Base-by-base conservation (phyloP, 352 stramenopile species). In the Phytophthora foliorum region DNA sequence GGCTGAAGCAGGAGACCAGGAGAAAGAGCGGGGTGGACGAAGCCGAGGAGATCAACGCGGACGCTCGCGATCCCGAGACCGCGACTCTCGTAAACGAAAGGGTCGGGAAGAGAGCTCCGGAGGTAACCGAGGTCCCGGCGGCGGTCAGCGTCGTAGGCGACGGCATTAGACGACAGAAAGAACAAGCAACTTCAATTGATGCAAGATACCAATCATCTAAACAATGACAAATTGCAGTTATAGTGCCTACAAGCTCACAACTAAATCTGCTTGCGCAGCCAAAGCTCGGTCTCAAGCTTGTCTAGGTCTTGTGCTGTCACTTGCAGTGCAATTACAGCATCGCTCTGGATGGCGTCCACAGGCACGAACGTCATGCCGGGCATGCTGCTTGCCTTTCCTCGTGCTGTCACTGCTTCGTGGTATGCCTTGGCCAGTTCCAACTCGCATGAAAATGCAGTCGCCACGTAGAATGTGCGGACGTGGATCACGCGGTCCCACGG, bases 231-330 rank as follows among this genome's bases (percentile, higher is more conserved):
- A 38, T 56, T 62, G 53, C 50, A 60, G 51, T 53, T 54, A 54
- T 51, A 62, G 31, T 46, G 46, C 67, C 24, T 34, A 58, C 39
- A 52, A 58, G 29, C 36, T 44, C 39, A 9, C 41, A 17, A 34
- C 69, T 88, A 95, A 42, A 89, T 82, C 58, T 94, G 81, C 46
- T 88, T 86, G 42, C 81, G 81, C 50, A 96, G 70, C 89, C 89
- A 96, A 19, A 96, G 69, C 58, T 96, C 87, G 6, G 89, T 94
- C 61, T 96, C 89, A 5, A 96, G 57, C 51, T 89, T 90, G 34
- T 96, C 89, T 21, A 93, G 57, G 53, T 96, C 87, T 55, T 94
- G 84, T 17, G 84, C 86, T 7, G 84, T 90, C 50, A 92, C 76
- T 39, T 95, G 86, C 19, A 93, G 41, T 1, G 82, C 82, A 38